Percentiles rank a stretch among this genome's conserved stretches.
Evolutionary conservation across 495 filamentous ascomycete species (phyloP).

Genomic region (Podospora pseudoanserina): DNA sequence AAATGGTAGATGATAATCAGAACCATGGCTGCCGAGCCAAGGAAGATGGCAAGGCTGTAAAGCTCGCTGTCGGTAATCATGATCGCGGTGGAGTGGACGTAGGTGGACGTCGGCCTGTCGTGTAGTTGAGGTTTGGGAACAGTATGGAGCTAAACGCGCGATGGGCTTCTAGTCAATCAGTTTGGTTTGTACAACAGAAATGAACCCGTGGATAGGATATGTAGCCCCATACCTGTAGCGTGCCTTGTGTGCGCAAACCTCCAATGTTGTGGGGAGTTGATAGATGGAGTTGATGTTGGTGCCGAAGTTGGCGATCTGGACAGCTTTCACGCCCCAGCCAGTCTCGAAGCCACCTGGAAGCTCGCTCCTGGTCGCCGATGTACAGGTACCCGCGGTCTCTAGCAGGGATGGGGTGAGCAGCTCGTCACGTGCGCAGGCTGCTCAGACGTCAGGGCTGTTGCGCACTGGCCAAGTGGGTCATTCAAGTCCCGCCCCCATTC

Average conservation of each 20-base stretch:
- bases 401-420: not conserved
- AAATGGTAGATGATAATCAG: conserved; percentile 96
- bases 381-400: conserved; percentile 13
- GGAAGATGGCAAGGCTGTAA: conserved; percentile 84
- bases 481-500: conserved; percentile 15
- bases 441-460: conserved; percentile 27
- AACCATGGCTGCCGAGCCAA: conserved; percentile 87
- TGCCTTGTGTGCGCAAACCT: conserved; percentile 1
- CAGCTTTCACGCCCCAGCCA: conserved; percentile 27
- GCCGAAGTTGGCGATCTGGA: conserved; percentile 21
- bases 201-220: not conserved
- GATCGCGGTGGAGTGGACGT: conserved; percentile 1
- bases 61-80: conserved; percentile 88
- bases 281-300: conserved; percentile 7
- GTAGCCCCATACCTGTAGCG: not conserved
- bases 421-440: conserved; percentile 19
- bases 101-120: conserved; percentile 2
- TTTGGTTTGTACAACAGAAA: not conserved
- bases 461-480: conserved; percentile 11
- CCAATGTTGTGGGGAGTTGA: not conserved
- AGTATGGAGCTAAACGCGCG: not conserved
- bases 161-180: not conserved
- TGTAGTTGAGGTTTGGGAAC: not conserved
- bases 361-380: conserved; percentile 5
- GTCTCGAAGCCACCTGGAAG: conserved; percentile 8